Evolutionary conservation across 495 filamentous ascomycete species (phyloP).

Genomic region (Achaetomiella virescens): DNA sequence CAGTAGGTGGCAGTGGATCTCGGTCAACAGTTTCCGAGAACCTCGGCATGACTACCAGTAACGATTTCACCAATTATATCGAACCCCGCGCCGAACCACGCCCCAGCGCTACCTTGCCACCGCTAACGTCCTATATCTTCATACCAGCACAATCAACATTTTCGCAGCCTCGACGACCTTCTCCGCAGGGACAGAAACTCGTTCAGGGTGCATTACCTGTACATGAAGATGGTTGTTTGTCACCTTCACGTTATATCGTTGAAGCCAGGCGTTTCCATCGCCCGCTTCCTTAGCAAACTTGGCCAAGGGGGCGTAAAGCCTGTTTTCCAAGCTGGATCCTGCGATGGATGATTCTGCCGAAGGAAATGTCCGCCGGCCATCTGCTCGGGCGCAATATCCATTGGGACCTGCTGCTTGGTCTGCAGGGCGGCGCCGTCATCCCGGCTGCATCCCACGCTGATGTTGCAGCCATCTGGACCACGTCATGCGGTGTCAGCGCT

Average conservation of each 20-base stretch:
- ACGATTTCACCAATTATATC: too few species aligned
- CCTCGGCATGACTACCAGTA: too few species aligned
- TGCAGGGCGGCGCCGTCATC: conserved; percentile 31
- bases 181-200: too few species aligned
- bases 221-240: conserved; percentile 27
- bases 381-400: conserved; percentile 41
- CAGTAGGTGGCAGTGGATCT: too few species aligned
- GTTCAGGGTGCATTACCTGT: too few species aligned
- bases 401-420: conserved; percentile 52
- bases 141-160: too few species aligned
- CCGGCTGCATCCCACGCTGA: conserved; percentile 21
- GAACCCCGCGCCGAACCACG: too few species aligned
- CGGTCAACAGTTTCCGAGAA: too few species aligned
- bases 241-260: not conserved
- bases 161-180: too few species aligned
- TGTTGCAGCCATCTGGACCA: conserved; percentile 39
- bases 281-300: not conserved
- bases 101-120: too few species aligned
- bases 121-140: too few species aligned
- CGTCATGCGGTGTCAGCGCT: conserved; percentile 48
- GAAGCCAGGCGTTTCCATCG: not conserved
- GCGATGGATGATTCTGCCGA: conserved; percentile 54
- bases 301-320: not conserved
- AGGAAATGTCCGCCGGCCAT: conserved; percentile 36
- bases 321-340: conserved; percentile 45